Evolutionary conservation across 257 asterid genomes (phyloP).

Genomic region (Oldenlandia corymbosa): DNA sequence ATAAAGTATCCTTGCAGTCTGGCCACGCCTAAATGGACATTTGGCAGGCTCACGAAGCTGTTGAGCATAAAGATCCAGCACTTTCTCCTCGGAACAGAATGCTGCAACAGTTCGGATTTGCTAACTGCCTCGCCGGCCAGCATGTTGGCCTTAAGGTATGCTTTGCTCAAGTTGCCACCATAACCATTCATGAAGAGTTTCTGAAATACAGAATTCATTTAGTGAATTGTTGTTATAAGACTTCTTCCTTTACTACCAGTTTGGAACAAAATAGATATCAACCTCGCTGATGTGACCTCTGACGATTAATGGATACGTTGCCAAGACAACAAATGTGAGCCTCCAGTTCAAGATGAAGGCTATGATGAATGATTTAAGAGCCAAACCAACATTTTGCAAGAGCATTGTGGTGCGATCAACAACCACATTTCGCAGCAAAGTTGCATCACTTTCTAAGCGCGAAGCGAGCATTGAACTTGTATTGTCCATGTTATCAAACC

Average conservation of each 20-base stretch:
- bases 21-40: slow-evolving; percentile 80
- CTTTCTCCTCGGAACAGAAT: slow-evolving; percentile 87
- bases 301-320: slow-evolving; percentile 75
- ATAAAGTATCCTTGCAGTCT: slow-evolving; percentile 81
- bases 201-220: slow-evolving; percentile 37
- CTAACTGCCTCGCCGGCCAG: slow-evolving; percentile 99
- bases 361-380: slow-evolving; percentile 74
- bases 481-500: slow-evolving; percentile 76
- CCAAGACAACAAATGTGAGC: slow-evolving; percentile 84
- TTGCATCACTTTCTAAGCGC: slow-evolving; percentile 77
- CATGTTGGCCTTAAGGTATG: slow-evolving; percentile 94
- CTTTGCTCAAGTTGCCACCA: slow-evolving; percentile 84
- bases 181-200: slow-evolving; percentile 94
- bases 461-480: slow-evolving; percentile 88
- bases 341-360: slow-evolving; percentile 98
- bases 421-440: slow-evolving; percentile 68
- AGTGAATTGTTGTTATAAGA: background rate
- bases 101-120: slow-evolving; percentile 94
- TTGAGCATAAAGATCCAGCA: slow-evolving; percentile 56
- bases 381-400: slow-evolving; percentile 72
- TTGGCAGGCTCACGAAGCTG: slow-evolving; percentile 80
- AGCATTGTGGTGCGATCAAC: slow-evolving; percentile 90
- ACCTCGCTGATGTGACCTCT: slow-evolving; percentile 99
- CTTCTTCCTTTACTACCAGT: background rate
- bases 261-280: background rate